A percentile compares a stretch with the other conserved stretches of the same genome.
Evolutionary conservation across 2,329 filamentous ascomycete species (phyloP).

Genomic region (Neonectria hederae): DNA sequence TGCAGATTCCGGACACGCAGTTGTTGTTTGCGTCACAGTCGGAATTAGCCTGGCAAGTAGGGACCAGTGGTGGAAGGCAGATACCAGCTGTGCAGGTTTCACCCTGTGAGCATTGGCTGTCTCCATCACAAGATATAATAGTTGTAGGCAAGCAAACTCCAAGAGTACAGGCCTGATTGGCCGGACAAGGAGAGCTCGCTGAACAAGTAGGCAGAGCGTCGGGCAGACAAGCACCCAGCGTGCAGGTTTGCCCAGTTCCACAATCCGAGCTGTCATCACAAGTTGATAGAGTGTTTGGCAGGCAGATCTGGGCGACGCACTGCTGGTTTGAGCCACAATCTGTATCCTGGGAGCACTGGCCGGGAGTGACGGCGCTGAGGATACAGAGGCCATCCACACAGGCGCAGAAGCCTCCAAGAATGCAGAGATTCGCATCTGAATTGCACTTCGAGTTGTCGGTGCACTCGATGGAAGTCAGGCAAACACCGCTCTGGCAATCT

Average conservation of each 20-base stretch:
- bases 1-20: background rate
- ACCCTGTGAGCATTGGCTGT: background rate
- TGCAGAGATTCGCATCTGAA: background rate
- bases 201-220: background rate
- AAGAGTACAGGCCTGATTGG: background rate
- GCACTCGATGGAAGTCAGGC: background rate
- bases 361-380: background rate
- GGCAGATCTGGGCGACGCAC: background rate
- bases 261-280: background rate
- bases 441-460: background rate
- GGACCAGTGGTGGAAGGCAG: background rate
- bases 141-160: background rate
- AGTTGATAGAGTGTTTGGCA: background rate
- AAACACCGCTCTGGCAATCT: slow-evolving; percentile 8
- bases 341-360: background rate
- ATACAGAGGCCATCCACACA: slow-evolving; percentile 9
- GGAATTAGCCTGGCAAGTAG: background rate
- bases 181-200: background rate
- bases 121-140: background rate
- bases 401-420: slow-evolving; percentile 8
- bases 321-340: slow-evolving; percentile 3
- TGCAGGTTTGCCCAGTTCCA: background rate
- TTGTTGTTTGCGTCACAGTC: background rate
- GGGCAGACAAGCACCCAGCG: background rate
- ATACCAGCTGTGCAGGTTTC: background rate